A percentile compares a stretch with the other conserved stretches of the same genome.
These are phyloP conservation scores for Dioscorea zingiberensis DNA, from an alignment of 106 monocot species.

Conservation along the genomic window DNA sequence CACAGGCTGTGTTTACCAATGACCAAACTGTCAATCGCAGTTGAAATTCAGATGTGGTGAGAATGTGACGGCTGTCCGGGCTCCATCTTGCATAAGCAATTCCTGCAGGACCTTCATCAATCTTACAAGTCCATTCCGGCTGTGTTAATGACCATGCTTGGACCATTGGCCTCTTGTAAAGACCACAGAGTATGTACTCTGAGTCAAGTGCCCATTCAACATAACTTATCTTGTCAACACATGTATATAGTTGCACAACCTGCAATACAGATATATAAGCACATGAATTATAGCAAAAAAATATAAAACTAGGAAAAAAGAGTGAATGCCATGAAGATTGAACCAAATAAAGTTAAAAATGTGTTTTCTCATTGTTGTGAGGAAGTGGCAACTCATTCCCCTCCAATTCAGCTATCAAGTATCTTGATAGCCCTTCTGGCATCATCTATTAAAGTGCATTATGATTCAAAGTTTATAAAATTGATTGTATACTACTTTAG, in stretches of 20 bases:
- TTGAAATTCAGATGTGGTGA: constrained; percentile 95
- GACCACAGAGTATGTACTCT: constrained; percentile 88
- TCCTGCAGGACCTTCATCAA: constrained; percentile 89
- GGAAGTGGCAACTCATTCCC: too few species aligned
- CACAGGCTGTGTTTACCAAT: constrained; percentile 83
- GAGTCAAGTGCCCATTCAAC: constrained; percentile 95
- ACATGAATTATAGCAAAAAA: too few species aligned
- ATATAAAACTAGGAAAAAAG: too few species aligned
- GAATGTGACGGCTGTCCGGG: constrained; percentile 96
- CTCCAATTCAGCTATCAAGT: too few species aligned
- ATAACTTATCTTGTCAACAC: constrained; percentile 91
- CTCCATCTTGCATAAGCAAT: constrained; percentile 97
- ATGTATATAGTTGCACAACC: constrained; percentile 82
- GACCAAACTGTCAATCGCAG: constrained; percentile 98
- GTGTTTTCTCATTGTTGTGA: too few species aligned
- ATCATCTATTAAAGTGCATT: too few species aligned
- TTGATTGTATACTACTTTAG: too few species aligned
- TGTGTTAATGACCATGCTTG: constrained; percentile 94
- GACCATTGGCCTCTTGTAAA: constrained; percentile 85
- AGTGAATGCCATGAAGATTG: too few species aligned
- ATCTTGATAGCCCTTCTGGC: too few species aligned
- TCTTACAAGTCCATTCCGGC: constrained; percentile 94
- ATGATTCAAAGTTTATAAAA: too few species aligned
- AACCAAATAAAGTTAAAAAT: too few species aligned
- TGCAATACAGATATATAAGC: constrained; percentile 5